phyloP scores from a whole-genome alignment of 2,329 filamentous ascomycete genomes.

The Fusarium buharicum region DNA sequence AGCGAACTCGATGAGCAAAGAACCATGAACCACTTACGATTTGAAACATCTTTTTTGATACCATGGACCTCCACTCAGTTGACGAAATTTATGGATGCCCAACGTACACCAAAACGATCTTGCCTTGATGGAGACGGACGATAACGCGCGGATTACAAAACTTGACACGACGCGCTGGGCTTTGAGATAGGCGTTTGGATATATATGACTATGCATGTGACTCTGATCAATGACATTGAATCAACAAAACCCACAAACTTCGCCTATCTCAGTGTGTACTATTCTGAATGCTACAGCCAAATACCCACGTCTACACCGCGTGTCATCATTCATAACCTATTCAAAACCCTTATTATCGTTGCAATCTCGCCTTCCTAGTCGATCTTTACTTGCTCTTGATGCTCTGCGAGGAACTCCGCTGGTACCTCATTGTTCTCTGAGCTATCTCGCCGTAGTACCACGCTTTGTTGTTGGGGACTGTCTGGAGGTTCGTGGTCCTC shows the following conservation, averaged over 20 bases:
- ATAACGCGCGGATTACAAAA: conserved; percentile 10
- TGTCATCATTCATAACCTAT: conserved; percentile 29
- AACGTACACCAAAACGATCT: neutral
- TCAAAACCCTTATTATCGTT: conserved; percentile 18
- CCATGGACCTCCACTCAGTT: conserved; percentile 27
- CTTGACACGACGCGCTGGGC: conserved; percentile 21
- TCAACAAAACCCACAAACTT: conserved; percentile 17
- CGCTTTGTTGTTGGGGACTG: conserved; percentile 26
- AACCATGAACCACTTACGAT: neutral
- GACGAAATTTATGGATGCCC: conserved; percentile 22
- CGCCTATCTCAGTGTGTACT: neutral
- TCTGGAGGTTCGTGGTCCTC: conserved; percentile 41
- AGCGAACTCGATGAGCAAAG: conserved; percentile 76
- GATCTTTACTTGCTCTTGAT: conserved; percentile 38
- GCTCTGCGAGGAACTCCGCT: conserved; percentile 62
- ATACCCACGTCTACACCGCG: neutral
- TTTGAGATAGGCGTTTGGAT: conserved; percentile 43
- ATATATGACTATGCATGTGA: conserved; percentile 41
- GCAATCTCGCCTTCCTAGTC: conserved; percentile 21
- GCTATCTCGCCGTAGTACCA: conserved; percentile 47
- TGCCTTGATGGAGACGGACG: conserved; percentile 3
- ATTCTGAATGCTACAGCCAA: neutral
- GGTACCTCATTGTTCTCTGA: conserved; percentile 61
- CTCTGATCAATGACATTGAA: conserved; percentile 40
- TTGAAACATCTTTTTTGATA: conserved; percentile 26